Evolutionary conservation across 305 asterid genomes (phyloP).

Genomic region (Fraxinus albicans): DNA sequence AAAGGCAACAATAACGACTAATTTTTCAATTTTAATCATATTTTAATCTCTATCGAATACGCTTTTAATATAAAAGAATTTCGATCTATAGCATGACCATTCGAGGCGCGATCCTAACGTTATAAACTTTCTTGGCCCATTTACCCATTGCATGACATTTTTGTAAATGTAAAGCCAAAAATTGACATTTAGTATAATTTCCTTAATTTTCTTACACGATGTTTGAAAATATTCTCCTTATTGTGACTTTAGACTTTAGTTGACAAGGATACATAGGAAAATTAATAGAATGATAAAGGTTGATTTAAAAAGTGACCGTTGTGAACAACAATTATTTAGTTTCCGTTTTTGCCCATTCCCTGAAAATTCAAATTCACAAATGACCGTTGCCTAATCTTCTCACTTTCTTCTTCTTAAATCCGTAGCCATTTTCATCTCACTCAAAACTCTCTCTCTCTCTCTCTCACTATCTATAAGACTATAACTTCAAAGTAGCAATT

Average conservation of each 20-base stretch:
- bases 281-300: neutral
- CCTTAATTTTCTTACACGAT: too few relatives aligned
- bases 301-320: conserved; percentile 37
- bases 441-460: neutral
- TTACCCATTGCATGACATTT: too few relatives aligned
- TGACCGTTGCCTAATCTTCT: conserved; percentile 58
- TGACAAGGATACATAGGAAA: neutral
- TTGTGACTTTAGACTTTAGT: neutral
- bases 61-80: too few relatives aligned
- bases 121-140: neutral
- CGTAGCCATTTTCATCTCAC: conserved; percentile 15
- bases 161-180: too few relatives aligned
- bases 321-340: neutral
- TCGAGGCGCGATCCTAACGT: neutral
- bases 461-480: conserved; percentile 3
- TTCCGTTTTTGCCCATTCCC: neutral
- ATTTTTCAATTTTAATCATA: too few relatives aligned
- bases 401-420: conserved; percentile 17
- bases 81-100: neutral
- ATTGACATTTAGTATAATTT: too few relatives aligned
- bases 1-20: too few relatives aligned
- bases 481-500: conserved; percentile 1
- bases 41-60: too few relatives aligned
- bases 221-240: too few relatives aligned
- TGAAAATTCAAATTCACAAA: conserved; percentile 49